Base-by-base conservation (phyloP, 2,329 filamentous ascomycete genomes). In the Beauveria australis region DNA sequence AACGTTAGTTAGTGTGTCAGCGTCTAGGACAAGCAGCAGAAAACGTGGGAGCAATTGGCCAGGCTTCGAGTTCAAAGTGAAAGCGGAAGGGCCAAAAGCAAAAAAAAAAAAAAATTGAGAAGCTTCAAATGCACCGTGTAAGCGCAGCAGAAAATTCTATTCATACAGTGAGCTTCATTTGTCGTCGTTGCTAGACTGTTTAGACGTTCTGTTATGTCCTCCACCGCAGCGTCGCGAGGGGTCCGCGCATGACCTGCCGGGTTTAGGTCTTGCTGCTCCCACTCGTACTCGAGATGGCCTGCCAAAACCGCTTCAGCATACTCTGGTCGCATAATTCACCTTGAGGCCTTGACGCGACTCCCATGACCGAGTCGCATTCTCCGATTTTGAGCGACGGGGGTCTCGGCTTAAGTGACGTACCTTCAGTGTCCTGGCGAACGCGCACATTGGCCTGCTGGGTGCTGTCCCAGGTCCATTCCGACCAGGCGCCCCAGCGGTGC, bases 271-370 rank as follows among this genome's bases (percentile, higher is more conserved):
- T 63, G 65, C 30, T 62, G 62, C 33, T 68, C 55, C 68, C 70
- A 72, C 18, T 70, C 64, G 46, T 64, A 68, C 16, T 68, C 65
- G 14, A 43, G 6, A n/a, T 63, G 59, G 22, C 69, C 71, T 73
- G 46, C 16, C 22, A 12, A n/a, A 51, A 43, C 10, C 30, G n/a
- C 6, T 26, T 53, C 40, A 61, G 59, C 41, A 47, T 18, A 61
- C 24, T 19, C 18, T 51, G 18, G 9, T 28, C 22, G 33, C 26
- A 9, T 19, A 6, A 5, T 28, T 33, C 19, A 28, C 16, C 24
- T 24, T 8, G 26, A 6, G n/a, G 3, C 40, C 18, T 12, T 18
- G 37, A 22, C 26, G 30, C 24, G 18, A 30, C 18, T 47, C 48
- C 28, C 47, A 33, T 40, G 41, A 48, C 55, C 7, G 40, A 24